Evolutionary conservation across 495 filamentous ascomycete species (phyloP), one percentile per base, ranked within the genome.

Genomic region (Chaetomium tenue): DNA sequence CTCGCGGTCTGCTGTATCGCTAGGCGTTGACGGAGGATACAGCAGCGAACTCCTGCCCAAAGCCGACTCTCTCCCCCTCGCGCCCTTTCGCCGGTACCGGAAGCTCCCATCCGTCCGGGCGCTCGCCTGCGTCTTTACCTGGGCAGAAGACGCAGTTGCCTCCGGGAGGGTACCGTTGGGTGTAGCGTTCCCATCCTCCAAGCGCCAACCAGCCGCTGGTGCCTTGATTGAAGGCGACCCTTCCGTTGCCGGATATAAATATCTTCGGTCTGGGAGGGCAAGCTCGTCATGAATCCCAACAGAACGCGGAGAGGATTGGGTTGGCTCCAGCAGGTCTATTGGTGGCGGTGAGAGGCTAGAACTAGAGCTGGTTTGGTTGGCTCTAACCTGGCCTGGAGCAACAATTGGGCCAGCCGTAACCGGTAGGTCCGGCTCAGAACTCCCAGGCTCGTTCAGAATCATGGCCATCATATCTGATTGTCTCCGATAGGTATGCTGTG

Each of bases 41-140:
- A 46, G 40, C 28, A 61, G 42, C 26, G 33, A 61, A 33, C 48
- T 58, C n/a, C 47, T 18, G 20, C 22, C 25, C 25, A 47, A 16
- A 12, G 52, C 37, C 0, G 42, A 30, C 7, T 16, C 12, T 22
- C 60, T 67, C 23, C n/a, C 39, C 46, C 53, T 63, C 47, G 28
- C n/a, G n/a, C 23, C 53, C 40, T 61, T 63, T 48, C 62, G 60
- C 42, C 59, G 63, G 67, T 69, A 74, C 20, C 66, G 68, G 57
- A 74, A 74, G 63, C 72, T 74, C 6, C 67, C 66, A 50, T 72
- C 72, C 0, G 54, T 73, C 13, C 65, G 72, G 37, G 72, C 72
- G 20, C 42, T 58, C 3, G 50, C 52, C 39, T 63, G 69, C 11
- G 70, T 60, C 51, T 63, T 61, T 7, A 72, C 68, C 46, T 63